phyloP scores from a whole-genome alignment of 2,329 filamentous ascomycete species.

The Paraconiothyrium sp. region DNA sequence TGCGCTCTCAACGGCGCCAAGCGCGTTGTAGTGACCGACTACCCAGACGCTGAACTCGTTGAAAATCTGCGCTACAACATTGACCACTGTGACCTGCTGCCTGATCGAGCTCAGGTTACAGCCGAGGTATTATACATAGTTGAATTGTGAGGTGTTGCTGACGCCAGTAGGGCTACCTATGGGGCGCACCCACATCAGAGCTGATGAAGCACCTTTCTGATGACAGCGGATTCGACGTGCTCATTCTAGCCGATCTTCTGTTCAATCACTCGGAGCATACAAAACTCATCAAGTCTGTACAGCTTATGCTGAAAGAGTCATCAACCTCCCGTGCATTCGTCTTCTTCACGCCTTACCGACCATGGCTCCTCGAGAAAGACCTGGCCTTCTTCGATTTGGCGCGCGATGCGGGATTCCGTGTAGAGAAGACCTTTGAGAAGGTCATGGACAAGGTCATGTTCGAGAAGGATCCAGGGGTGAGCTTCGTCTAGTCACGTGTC shows the following conservation, averaged over 20 bases:
- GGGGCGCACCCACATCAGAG: conserved; percentile 73
- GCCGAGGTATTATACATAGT: conserved; percentile 43
- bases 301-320: conserved; percentile 68
- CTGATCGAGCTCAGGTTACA: conserved; percentile 47
- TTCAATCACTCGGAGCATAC: conserved; percentile 91
- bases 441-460: conserved; percentile 89
- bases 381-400: conserved; percentile 86
- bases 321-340: conserved; percentile 74
- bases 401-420: conserved; percentile 73
- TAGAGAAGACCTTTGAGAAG: conserved; percentile 82
- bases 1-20: conserved; percentile 76
- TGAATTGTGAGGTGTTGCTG: conserved; percentile 17
- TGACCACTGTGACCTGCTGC: conserved; percentile 60
- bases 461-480: conserved; percentile 81
- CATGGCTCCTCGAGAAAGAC: conserved; percentile 87
- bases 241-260: conserved; percentile 87
- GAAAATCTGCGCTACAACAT: conserved; percentile 82
- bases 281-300: conserved; percentile 78
- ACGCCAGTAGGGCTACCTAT: conserved; percentile 74
- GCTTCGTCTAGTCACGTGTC: conserved; percentile 33
- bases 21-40: conserved; percentile 82
- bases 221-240: conserved; percentile 72
- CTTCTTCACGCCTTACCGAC: conserved; percentile 93
- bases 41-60: conserved; percentile 85
- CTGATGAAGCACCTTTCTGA: conserved; percentile 68